These are phyloP conservation scores for Sporobolomyces pararoseus DNA, from an alignment of 768 basidiomycete genomes.

Conservation along the genomic window DNA sequence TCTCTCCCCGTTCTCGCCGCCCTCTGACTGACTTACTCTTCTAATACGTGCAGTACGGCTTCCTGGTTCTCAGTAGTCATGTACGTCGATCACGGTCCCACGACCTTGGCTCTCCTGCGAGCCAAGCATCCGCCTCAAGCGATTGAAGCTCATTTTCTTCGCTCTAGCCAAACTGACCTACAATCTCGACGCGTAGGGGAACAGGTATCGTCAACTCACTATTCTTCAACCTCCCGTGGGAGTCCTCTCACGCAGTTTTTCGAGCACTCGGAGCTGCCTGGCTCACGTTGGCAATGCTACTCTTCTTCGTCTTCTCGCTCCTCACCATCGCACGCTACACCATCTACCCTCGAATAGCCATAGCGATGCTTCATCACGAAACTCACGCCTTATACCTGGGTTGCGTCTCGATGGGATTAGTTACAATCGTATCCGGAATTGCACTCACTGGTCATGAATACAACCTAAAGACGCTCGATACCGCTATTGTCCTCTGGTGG, in stretches of 20 bases:
- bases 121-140: too few species aligned
- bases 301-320: constrained; percentile 39
- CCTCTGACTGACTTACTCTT: not conserved
- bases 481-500: constrained; percentile 43
- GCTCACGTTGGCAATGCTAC: constrained; percentile 41
- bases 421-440: constrained; percentile 43
- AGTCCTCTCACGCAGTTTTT: constrained; percentile 39
- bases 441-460: constrained; percentile 39
- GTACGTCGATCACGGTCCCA: not conserved
- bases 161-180: too few species aligned
- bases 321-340: constrained; percentile 42
- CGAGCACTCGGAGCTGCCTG: constrained; percentile 40
- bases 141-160: too few species aligned
- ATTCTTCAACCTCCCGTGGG: constrained; percentile 42
- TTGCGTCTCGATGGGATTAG: constrained; percentile 42
- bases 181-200: constrained; percentile 29
- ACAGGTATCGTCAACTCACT: constrained; percentile 44
- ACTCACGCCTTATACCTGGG: constrained; percentile 42
- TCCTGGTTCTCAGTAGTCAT: constrained; percentile 36
- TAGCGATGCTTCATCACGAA: constrained; percentile 42
- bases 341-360: constrained; percentile 42
- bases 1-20: not conserved
- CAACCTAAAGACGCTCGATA: constrained; percentile 34
- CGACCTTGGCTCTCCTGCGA: not conserved
- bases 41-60: not conserved